phyloP scores from a whole-genome alignment of 306 rosid species.

The Ammopiptanthus mongolicus region DNA sequence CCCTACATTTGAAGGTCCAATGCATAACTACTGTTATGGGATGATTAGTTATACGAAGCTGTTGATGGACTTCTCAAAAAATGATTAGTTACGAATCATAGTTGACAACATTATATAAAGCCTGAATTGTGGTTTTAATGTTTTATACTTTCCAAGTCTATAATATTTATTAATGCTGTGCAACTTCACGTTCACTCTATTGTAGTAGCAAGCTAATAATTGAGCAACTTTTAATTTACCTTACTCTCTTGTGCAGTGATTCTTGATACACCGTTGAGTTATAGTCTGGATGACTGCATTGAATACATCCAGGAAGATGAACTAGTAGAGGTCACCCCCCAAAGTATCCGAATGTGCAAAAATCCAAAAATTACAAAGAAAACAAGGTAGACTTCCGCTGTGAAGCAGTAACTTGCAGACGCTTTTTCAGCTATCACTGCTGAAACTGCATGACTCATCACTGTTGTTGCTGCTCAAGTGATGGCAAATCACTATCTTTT shows the following conservation, averaged over 20 bases:
- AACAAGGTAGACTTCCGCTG: constrained; percentile 41
- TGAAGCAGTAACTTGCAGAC: constrained; percentile 28
- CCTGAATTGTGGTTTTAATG: neutral
- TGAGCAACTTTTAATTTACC: neutral
- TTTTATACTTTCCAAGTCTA: neutral
- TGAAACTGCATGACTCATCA: constrained; percentile 14
- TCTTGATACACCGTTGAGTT: constrained; percentile 91
- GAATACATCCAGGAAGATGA: constrained; percentile 99
- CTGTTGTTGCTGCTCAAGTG: constrained; percentile 11
- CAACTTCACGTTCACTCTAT: neutral
- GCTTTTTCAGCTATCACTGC: constrained; percentile 16
- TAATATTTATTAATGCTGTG: neutral
- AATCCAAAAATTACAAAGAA: constrained; percentile 78
- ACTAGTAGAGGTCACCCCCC: constrained; percentile 83
- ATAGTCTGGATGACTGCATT: constrained; percentile 93
- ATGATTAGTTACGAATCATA: neutral
- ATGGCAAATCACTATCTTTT: neutral
- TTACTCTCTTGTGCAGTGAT: constrained; percentile 51
- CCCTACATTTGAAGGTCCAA: neutral
- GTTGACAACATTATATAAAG: constrained; percentile 8
- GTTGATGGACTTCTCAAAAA: neutral
- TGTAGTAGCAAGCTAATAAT: neutral
- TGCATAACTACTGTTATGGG: neutral
- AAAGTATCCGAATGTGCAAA: constrained; percentile 81
- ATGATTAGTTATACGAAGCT: neutral